A percentile compares a stretch with the other conserved stretches of the same genome.
These are phyloP conservation scores for Candida fluviatilis DNA, from an alignment of 805 yeast species.

Conservation along the genomic window DNA sequence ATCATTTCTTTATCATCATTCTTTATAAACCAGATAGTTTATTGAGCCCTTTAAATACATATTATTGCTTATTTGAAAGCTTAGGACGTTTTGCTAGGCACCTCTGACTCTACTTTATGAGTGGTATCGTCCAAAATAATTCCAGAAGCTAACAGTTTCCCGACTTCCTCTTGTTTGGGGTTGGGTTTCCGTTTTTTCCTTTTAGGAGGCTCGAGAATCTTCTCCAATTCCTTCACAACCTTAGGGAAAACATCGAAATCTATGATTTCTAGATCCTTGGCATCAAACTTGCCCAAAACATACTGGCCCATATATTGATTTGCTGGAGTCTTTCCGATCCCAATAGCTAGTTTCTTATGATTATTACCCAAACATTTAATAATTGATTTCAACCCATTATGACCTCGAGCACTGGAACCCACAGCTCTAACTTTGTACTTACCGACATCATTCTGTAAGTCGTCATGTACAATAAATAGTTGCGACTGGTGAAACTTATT, in stretches of 20 bases:
- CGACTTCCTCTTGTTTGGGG: too few relatives aligned
- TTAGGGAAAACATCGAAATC: slow-evolving; percentile 37
- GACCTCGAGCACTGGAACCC: slow-evolving; percentile 69
- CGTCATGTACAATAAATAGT: slow-evolving; percentile 73
- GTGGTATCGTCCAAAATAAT: too few relatives aligned
- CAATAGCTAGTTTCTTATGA: slow-evolving; percentile 70
- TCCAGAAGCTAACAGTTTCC: too few relatives aligned
- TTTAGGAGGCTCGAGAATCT: slow-evolving; percentile 4
- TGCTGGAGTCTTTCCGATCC: slow-evolving; percentile 60
- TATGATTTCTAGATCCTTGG: slow-evolving; percentile 40
- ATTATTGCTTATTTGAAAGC: too few relatives aligned
- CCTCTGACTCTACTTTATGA: too few relatives aligned
- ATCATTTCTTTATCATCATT: too few relatives aligned
- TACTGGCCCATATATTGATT: slow-evolving; percentile 50
- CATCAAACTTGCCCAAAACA: slow-evolving; percentile 55
- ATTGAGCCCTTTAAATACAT: too few relatives aligned
- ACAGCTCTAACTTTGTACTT: slow-evolving; percentile 57
- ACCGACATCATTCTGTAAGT: slow-evolving; percentile 64
- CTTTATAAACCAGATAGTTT: too few relatives aligned
- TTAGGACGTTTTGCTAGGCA: not conserved
- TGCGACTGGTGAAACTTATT: slow-evolving; percentile 23
- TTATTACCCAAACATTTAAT: slow-evolving; percentile 38
- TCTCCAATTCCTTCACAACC: slow-evolving; percentile 33
- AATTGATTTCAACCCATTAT: slow-evolving; percentile 73
- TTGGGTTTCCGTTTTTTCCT: too few relatives aligned